Percentiles rank a stretch among this genome's conserved stretches.
phyloP scores from a whole-genome alignment of 2,329 filamentous ascomycete species.

The Elsinoe batatas region DNA sequence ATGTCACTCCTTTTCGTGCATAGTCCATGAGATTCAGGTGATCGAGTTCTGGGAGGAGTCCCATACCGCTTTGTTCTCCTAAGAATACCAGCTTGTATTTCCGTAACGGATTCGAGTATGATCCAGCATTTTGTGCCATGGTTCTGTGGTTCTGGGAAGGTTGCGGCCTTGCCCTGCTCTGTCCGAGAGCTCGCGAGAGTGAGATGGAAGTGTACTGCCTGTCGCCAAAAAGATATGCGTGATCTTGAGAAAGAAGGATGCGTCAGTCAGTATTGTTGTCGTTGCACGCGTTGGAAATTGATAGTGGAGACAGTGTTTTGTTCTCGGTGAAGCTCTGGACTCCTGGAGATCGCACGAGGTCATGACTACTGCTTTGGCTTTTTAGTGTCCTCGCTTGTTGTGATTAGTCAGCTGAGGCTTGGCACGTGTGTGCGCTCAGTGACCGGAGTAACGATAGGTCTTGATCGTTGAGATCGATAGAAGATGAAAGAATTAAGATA shows the following conservation, averaged over 20 bases:
- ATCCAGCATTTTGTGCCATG: constrained; percentile 75
- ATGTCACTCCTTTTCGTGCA: neutral
- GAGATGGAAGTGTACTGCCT: neutral
- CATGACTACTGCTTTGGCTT: constrained; percentile 2
- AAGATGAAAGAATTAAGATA: no score
- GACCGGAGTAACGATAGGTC: no score
- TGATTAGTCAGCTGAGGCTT: no score
- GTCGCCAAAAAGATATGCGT: neutral
- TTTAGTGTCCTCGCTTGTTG: neutral
- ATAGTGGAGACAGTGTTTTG: constrained; percentile 1
- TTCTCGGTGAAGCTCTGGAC: constrained; percentile 7
- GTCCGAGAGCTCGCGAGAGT: neutral
- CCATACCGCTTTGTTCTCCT: constrained; percentile 93
- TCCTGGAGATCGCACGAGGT: constrained; percentile 6
- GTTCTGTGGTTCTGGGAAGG: constrained; percentile 25
- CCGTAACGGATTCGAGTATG: constrained; percentile 98
- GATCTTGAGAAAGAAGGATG: neutral
- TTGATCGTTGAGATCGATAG: no score
- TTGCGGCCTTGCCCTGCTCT: neutral
- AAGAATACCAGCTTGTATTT: constrained; percentile 99
- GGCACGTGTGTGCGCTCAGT: no score
- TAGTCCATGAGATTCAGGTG: no score
- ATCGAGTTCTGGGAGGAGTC: neutral
- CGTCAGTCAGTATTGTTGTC: neutral
- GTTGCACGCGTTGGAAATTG: neutral